Base-by-base conservation (phyloP, 352 stramenopile species). In the Phytophthora citrophthora region DNA sequence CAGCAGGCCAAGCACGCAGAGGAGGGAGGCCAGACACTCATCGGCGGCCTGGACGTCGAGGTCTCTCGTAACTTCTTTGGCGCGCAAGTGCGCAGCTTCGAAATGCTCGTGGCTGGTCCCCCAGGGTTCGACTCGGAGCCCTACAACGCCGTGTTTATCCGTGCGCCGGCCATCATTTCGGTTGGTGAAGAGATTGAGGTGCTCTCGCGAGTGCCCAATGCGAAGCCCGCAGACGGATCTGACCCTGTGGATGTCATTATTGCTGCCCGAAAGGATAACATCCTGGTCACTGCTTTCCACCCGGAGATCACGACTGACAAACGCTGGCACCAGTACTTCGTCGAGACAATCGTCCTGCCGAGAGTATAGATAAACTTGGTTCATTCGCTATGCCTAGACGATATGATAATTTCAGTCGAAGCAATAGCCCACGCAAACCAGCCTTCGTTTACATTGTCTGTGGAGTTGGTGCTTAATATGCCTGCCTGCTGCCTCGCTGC, bases 11-110 rank as follows among this genome's bases (percentile, higher is more conserved):
- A 91, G 68, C 84, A 93, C 67, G 74, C 74, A 13, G 88, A 98
- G 64, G 75, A 93, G 64, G 91, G 96, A 57, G 96, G 96, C 11
- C 95, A 98, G 72, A 90, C 87, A 38, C 79, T 98, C 43, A 94
- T 99, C 53, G 95, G 95, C 24, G 96, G 96, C n/a, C 80, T 98
- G 57, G 92, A 98, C 74, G 91, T 98, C 53, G 74, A 97, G 45
- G 95, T 98, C n/a, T 98, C 94, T 69, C 84, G 96, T 54, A 99
- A 99, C 79, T 99, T 98, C 72, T 99, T 99, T 63, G 96, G 96
- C 54, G 93, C 93, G 48, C 96, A 99, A 61, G 87, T 98, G 58
- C 85, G 78, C 55, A 86, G 76, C 61, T 88, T 89, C 55, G 81
- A 96, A 38, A 84, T 94, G 67, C 49, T 68, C 3, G 77, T 91